These are phyloP conservation scores for Trichophyton rubrum DNA, from an alignment of 2,329 filamentous ascomycete genomes.

Conservation along the genomic window DNA sequence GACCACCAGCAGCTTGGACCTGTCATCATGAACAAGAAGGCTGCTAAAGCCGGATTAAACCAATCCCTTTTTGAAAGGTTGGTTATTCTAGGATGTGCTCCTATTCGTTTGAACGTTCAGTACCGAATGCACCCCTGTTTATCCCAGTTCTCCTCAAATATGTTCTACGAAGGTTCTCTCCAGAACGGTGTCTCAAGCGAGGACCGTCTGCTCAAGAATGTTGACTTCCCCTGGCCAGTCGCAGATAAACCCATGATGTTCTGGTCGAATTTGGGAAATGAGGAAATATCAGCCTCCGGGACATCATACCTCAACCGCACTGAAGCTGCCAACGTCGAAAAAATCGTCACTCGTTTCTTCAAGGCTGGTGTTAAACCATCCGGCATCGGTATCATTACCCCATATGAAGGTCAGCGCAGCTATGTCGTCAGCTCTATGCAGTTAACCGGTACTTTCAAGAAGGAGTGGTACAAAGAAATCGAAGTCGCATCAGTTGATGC, in stretches of 20 bases:
- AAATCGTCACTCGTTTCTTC: conserved; percentile 97
- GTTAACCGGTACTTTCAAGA: conserved; percentile 91
- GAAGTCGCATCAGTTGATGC: conserved; percentile 97
- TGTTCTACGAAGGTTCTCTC: conserved; percentile 97
- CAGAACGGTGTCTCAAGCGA: conserved; percentile 92
- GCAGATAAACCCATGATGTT: conserved; percentile 98
- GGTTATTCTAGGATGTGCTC: conserved; percentile 77
- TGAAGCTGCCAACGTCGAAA: conserved; percentile 93
- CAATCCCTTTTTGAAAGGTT: conserved; percentile 97
- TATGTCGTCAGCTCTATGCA: conserved; percentile 99
- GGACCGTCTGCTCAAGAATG: conserved; percentile 76
- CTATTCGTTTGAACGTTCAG: conserved; percentile 89
- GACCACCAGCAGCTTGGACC: conserved; percentile 97
- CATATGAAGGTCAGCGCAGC: conserved; percentile 94
- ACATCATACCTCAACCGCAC: conserved; percentile 97
- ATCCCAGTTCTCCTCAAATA: conserved; percentile 95
- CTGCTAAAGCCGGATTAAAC: conserved; percentile 91
- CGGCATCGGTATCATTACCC: conserved; percentile 95
- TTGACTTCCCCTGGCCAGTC: conserved; percentile 97
- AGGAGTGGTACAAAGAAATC: conserved; percentile 96
- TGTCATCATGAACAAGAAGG: conserved; percentile 99
- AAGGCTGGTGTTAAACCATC: conserved; percentile 91
- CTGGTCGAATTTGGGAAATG: conserved; percentile 94
- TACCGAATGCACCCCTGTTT: conserved; percentile 99
- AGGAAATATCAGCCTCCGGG: conserved; percentile 94